phyloP scores from a whole-genome alignment of 495 filamentous ascomycete genomes.

The Gamarada debralockiae region DNA sequence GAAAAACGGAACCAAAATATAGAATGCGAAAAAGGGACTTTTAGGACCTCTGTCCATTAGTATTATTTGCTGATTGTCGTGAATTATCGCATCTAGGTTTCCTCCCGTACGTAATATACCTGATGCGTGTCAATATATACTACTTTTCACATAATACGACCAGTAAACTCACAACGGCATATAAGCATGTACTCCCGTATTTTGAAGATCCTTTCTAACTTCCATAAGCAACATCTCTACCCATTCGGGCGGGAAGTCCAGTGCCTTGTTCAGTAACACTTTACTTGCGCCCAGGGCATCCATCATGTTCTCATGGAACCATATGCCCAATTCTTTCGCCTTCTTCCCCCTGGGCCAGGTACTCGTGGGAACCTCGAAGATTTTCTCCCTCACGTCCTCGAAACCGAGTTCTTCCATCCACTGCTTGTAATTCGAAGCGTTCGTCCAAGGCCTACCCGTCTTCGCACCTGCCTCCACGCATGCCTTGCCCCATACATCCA shows the following conservation, averaged over 20 bases:
- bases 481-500: background rate
- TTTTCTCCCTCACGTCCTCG: constrained; percentile 45
- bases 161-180: constrained; percentile 9
- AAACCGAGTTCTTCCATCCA: constrained; percentile 31
- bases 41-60: too few species aligned
- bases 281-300: constrained; percentile 40
- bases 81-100: too few species aligned
- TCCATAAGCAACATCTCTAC: constrained; percentile 49
- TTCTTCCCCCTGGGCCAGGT: constrained; percentile 44
- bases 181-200: constrained; percentile 9
- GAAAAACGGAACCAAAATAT: too few species aligned
- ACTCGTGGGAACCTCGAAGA: constrained; percentile 44
- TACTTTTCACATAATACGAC: too few species aligned
- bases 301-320: constrained; percentile 36
- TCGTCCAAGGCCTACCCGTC: background rate
- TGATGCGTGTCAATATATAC: too few species aligned
- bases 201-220: constrained; percentile 45
- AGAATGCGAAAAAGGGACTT: too few species aligned
- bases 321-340: constrained; percentile 42
- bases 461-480: background rate
- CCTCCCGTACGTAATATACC: too few species aligned
- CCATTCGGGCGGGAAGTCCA: constrained; percentile 42
- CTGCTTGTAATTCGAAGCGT: background rate
- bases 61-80: too few species aligned
- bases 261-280: constrained; percentile 24